Base-by-base conservation (phyloP, 805 yeast species). In the Nakazawaea peltata region DNA sequence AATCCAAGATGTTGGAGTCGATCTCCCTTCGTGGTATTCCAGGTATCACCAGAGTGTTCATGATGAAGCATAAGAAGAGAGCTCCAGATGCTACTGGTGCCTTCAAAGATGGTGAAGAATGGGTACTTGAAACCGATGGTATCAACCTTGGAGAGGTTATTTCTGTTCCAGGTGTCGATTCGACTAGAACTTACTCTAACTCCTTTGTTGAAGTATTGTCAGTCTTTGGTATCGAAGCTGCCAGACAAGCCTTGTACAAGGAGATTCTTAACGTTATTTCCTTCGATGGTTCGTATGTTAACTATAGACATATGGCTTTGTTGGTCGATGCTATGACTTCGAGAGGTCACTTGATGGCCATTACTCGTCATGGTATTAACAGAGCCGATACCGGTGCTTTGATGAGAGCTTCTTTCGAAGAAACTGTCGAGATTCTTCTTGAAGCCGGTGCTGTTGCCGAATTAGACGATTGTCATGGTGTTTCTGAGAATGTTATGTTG, bases 61-160 rank as follows among this genome's bases (percentile, higher is more conserved):
- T 82, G 88, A 82, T 81, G 88, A 82, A 81, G 54, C 83, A 81
- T 49, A 85, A 81, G 54, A 70, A 74, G 44, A 77, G 74, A 43
- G 53, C 67, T 30, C 82, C 90, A 40, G 87, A 82, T 51, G 80
- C 69, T 28, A 69, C 81, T 32, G 98, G 98, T 48, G 97, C 85
- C 44, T 92, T 67, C 51, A 73, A 75, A 41, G 92, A 87, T 64
- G 81, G 81, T 44, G 88, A 85, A 55, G 97, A 92, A 58, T 92
- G 97, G 97, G 97, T 90, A 26, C 71, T 92, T 57, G 99, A 92
- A 73, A 90, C 98, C 2, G 99, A 92, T 65, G 99, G 99, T 69
- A 90, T 85, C 39, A 94, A 90, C 53, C 70, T 92, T 47, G 81
- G 96, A 2, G 96, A 87, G 50, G 98, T 92, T 33, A 85, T 92